A percentile compares a stretch with the other conserved stretches of the same genome.
Conservation (phyloP, 2,329 filamentous ascomycete genomes). For the Pseudopithomyces chartarum region DNA sequence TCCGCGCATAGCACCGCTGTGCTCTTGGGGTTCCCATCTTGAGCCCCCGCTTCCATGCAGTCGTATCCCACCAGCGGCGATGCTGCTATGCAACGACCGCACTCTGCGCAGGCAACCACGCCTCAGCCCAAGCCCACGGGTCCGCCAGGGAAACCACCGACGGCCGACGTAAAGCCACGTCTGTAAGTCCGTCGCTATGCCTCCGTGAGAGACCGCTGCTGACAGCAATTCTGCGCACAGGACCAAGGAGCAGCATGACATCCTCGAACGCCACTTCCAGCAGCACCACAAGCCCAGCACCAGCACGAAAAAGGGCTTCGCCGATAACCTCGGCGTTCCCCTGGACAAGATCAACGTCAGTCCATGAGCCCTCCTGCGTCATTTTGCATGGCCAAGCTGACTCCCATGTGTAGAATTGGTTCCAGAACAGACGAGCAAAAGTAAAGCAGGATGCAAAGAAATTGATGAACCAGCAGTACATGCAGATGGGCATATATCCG, state of each 20-base stretch:
- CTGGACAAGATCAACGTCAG: constrained; percentile 60
- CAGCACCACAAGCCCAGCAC: constrained; percentile 57
- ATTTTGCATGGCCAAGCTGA: constrained; percentile 35
- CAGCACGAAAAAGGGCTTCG: constrained; percentile 56
- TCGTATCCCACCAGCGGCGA: constrained; percentile 16
- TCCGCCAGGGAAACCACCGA: constrained; percentile 24
- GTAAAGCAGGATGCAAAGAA: constrained; percentile 60
- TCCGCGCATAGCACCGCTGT: constrained; percentile 10
- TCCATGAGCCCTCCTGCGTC: constrained; percentile 13
- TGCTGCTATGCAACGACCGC: constrained; percentile 17
- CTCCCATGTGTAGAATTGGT: constrained; percentile 54
- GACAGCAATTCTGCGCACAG: constrained; percentile 50
- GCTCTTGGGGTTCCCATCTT: constrained; percentile 32
- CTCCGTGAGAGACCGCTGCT: constrained; percentile 18
- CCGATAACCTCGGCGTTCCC: constrained; percentile 53
- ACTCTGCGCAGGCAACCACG: constrained; percentile 15
- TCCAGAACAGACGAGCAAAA: constrained; percentile 59
- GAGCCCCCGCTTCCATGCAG: constrained; percentile 28
- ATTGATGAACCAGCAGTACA: constrained; percentile 44
- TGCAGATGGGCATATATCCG: constrained; percentile 39
- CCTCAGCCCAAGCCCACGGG: constrained; percentile 22
- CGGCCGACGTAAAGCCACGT: constrained; percentile 7
- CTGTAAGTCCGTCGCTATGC: neutral
- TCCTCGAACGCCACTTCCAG: constrained; percentile 56
- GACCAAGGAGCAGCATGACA: constrained; percentile 60